Percentiles rank a stretch among this genome's conserved stretches.
phyloP scores from a whole-genome alignment of 164 flowering plant genomes.

The Chimonanthus praecox region DNA sequence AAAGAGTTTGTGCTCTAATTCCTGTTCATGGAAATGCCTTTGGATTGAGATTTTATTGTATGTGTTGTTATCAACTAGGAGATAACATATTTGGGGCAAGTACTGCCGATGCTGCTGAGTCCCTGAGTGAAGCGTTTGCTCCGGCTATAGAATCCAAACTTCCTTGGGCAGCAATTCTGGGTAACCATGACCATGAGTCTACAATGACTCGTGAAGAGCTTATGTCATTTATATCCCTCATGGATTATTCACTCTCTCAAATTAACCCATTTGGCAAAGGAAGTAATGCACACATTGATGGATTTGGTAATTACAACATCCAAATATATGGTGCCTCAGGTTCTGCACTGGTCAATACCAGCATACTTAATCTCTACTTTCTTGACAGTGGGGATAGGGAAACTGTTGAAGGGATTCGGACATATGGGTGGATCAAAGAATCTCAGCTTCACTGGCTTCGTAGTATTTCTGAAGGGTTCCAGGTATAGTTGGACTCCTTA shows the following conservation, averaged over 20 bases:
- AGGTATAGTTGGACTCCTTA: slow-evolving; percentile 29
- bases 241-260: slow-evolving; percentile 82
- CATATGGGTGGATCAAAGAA: slow-evolving; percentile 90
- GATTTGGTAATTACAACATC: slow-evolving; percentile 84
- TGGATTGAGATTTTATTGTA: not conserved
- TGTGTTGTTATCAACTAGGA: slow-evolving; percentile 30
- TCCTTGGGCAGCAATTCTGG: slow-evolving; percentile 94
- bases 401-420: slow-evolving; percentile 43
- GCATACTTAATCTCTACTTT: slow-evolving; percentile 71
- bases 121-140: slow-evolving; percentile 55
- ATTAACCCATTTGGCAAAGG: slow-evolving; percentile 38
- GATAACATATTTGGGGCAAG: slow-evolving; percentile 88
- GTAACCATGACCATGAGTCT: slow-evolving; percentile 96
- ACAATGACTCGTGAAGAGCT: slow-evolving; percentile 81
- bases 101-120: slow-evolving; percentile 84
- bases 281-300: slow-evolving; percentile 41
- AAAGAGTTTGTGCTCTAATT: not conserved
- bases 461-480: slow-evolving; percentile 27
- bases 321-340: slow-evolving; percentile 60
- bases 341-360: slow-evolving; percentile 55
- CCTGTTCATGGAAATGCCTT: not conserved
- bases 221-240: slow-evolving; percentile 66
- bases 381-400: slow-evolving; percentile 89
- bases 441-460: slow-evolving; percentile 84
- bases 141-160: slow-evolving; percentile 62